Evolutionary conservation across 148 eudicot species (phyloP).

Genomic region (Spergularia bocconei): DNA sequence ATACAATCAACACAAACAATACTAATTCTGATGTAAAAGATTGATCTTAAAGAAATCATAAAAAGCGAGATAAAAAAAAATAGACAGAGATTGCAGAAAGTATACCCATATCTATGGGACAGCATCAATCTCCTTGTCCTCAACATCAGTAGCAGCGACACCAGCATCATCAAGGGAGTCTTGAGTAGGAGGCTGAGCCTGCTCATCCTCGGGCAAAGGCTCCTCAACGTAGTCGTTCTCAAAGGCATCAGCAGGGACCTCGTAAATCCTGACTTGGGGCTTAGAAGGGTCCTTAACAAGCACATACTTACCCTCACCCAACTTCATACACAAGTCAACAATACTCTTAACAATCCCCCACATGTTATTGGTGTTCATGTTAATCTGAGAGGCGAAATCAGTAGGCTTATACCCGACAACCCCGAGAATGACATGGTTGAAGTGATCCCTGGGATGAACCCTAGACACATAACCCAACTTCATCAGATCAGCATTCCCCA

Average conservation of each 20-base stretch:
- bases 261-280: conserved; percentile 95
- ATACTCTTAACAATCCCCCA: conserved; percentile 98
- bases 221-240: conserved; percentile 98
- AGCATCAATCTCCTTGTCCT: conserved; percentile 55
- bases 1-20: too few species aligned
- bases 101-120: conserved; percentile 47
- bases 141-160: conserved; percentile 55
- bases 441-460: conserved; percentile 96
- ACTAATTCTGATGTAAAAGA: neutral
- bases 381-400: conserved; percentile 89
- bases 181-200: conserved; percentile 86
- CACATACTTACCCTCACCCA: conserved; percentile 92
- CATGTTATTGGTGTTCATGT: conserved; percentile 78
- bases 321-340: conserved; percentile 96
- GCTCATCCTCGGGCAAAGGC: conserved; percentile 91
- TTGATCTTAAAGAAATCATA: neutral
- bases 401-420: conserved; percentile 92
- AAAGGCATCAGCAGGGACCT: conserved; percentile 93
- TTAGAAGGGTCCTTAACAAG: conserved; percentile 87
- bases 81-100: neutral
- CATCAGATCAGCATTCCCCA: conserved; percentile 95
- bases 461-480: conserved; percentile 91
- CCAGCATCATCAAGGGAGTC: conserved; percentile 44
- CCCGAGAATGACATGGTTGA: conserved; percentile 80
- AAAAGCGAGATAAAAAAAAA: neutral